Evolutionary conservation across 768 basidiomycete genomes (phyloP).

Genomic region (Tubosaeta sp.): DNA sequence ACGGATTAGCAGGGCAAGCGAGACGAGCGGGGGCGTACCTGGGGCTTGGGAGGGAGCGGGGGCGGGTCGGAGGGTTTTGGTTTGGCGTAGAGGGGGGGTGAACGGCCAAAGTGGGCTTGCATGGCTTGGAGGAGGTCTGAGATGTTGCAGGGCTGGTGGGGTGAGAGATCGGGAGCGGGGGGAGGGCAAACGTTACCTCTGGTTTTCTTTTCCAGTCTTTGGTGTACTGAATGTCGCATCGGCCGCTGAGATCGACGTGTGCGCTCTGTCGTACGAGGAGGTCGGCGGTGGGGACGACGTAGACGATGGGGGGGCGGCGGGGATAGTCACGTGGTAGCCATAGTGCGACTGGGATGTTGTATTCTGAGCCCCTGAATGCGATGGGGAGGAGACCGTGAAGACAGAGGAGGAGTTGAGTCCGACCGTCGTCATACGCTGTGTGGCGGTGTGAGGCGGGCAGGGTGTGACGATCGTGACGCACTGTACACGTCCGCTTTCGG

Average conservation of each 20-base stretch:
- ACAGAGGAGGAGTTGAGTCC: slow-evolving; percentile 87
- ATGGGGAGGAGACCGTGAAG: slow-evolving; percentile 91
- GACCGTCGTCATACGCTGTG: slow-evolving; percentile 93
- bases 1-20: background rate
- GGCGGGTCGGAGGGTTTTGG: slow-evolving; percentile 43
- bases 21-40: slow-evolving; percentile 18
- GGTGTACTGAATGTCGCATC: slow-evolving; percentile 64
- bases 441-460: background rate
- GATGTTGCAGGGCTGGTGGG: slow-evolving; percentile 69
- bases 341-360: slow-evolving; percentile 90
- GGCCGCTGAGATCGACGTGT: slow-evolving; percentile 77
- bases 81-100: slow-evolving; percentile 89
- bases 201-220: slow-evolving; percentile 76
- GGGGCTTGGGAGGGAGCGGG: slow-evolving; percentile 39
- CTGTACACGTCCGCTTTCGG: slow-evolving; percentile 84
- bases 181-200: slow-evolving; percentile 38
- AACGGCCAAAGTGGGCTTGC: slow-evolving; percentile 75
- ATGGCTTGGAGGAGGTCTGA: slow-evolving; percentile 68
- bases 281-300: slow-evolving; percentile 87
- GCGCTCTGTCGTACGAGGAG: slow-evolving; percentile 82
- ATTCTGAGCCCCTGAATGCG: slow-evolving; percentile 63
- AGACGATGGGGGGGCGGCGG: slow-evolving; percentile 72
- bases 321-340: slow-evolving; percentile 91
- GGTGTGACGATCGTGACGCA: slow-evolving; percentile 22
- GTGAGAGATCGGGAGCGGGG: slow-evolving; percentile 4